Percentiles rank a stretch among this genome's conserved stretches.
Conservation (phyloP, 768 basidiomycete species). For the Suillus weaverae region DNA sequence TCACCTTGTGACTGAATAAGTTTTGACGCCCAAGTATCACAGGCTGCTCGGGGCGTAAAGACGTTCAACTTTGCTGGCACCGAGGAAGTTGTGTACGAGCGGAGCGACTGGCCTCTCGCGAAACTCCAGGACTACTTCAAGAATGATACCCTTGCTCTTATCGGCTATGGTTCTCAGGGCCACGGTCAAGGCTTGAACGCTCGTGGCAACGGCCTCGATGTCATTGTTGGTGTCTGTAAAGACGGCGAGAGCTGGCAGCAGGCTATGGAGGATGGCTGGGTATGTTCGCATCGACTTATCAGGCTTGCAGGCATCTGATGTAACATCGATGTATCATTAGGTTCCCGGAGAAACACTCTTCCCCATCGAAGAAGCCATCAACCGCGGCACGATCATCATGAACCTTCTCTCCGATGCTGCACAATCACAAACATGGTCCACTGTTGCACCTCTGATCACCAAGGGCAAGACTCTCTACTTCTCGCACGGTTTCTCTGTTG, state of each 20-base stretch:
- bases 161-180: conserved; percentile 98
- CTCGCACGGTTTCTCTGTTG: conserved; percentile 98
- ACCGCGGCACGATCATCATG: conserved; percentile 98
- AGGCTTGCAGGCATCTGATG: neutral
- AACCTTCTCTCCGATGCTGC: conserved; percentile 99
- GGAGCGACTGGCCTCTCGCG: conserved; percentile 94
- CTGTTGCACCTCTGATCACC: conserved; percentile 90
- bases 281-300: conserved; percentile 33
- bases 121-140: conserved; percentile 99
- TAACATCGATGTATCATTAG: conserved; percentile 33
- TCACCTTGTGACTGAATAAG: neutral
- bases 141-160: conserved; percentile 97
- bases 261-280: conserved; percentile 95
- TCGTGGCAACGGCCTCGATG: conserved; percentile 97
- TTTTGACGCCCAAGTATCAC: neutral
- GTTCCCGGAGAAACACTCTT: conserved; percentile 97
- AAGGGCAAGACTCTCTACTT: conserved; percentile 99
- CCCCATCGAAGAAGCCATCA: conserved; percentile 96
- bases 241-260: conserved; percentile 96
- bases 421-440: conserved; percentile 95
- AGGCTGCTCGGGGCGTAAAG: conserved; percentile 79
- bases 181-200: conserved; percentile 99
- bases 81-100: conserved; percentile 92
- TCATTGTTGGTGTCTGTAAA: conserved; percentile 97
- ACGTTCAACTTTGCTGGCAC: conserved; percentile 96